Evolutionary conservation across 2,329 filamentous ascomycete species (phyloP).

Genomic region (Aphanocladium album): DNA sequence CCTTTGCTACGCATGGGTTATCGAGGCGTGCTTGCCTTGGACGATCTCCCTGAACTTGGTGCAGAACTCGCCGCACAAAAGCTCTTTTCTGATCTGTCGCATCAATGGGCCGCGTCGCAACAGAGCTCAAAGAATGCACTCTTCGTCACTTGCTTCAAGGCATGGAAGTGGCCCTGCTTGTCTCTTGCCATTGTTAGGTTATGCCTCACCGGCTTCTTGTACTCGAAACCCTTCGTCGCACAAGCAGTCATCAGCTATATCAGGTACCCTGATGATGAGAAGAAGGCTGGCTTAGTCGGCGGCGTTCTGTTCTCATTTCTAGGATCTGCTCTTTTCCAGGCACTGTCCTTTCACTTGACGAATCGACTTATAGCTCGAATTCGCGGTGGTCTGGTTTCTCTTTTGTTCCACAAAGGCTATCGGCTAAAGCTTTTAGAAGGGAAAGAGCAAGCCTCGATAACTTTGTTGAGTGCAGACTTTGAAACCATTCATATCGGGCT

Average conservation of each 20-base stretch:
- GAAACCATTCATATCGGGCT: not conserved
- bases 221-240: not conserved
- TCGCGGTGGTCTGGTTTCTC: not conserved
- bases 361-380: not conserved
- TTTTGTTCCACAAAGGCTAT: not conserved
- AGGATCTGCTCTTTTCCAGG: not conserved
- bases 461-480: not conserved
- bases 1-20: not conserved
- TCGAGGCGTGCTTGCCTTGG: not conserved
- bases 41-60: not conserved
- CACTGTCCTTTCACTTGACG: not conserved
- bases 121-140: not conserved
- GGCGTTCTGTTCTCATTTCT: not conserved
- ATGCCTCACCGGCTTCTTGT: not conserved
- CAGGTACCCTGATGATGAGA: constrained; percentile 16
- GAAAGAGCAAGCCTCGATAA: not conserved
- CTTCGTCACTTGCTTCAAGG: constrained; percentile 18
- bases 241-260: constrained; percentile 14
- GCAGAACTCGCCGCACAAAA: not conserved
- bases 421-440: not conserved
- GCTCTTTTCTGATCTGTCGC: not conserved
- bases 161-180: constrained; percentile 15
- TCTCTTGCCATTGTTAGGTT: not conserved
- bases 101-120: not conserved
- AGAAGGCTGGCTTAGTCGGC: not conserved